Base-by-base conservation (phyloP, 192 early-diverging fungal genomes). In the Backusella sp. region DNA sequence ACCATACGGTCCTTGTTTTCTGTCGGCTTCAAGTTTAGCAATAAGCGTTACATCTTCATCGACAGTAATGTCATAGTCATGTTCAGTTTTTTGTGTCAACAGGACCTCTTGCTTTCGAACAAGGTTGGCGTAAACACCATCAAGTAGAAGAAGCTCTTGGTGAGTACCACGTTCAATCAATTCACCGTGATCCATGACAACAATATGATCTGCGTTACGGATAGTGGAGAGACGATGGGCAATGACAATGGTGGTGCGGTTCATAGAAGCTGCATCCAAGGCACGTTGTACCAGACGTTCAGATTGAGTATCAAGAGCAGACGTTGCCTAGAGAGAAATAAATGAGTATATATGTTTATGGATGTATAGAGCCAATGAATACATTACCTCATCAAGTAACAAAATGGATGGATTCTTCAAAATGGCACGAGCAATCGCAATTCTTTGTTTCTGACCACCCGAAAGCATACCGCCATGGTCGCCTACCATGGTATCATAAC, bases 401-500 rank as follows among this genome's bases (percentile, higher is more conserved):
- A 98, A 83, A 14, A 98, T 94, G 21, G 78, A 79, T 5, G 96
- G 95, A 81, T 95, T 90, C 77, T 93, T 93, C 62, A 96, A 88
- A 67, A 98, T 85, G 11, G 95, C 95, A 32, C 96, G 89, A 30
- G 96, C 96, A 86, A 99, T 97, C 56, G 96, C 95, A 77, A 97
- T 95, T 72, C 97, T 91, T 87, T 97, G 96, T 83, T 97, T 97
- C 79, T 97, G 96, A 26, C 95, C 95, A 56, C 95, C 96, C 42
- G 91, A 93, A 15, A 97, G 76, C 71, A 86, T 79, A 67, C 92
- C 85, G 15, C 90, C 91, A 52, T 86, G 78, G 76, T 96, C 94
- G 75, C 97, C 97, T 17, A 97, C 94, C 28, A 80, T 77, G 4
- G 95, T 97, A 68, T 94, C 88, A 79, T 94, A 95, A 19, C 89